Evolutionary conservation across 116 monocot species (phyloP), one percentile per base, ranked within the genome.

Genomic region (Phalaenopsis hybrid): DNA sequence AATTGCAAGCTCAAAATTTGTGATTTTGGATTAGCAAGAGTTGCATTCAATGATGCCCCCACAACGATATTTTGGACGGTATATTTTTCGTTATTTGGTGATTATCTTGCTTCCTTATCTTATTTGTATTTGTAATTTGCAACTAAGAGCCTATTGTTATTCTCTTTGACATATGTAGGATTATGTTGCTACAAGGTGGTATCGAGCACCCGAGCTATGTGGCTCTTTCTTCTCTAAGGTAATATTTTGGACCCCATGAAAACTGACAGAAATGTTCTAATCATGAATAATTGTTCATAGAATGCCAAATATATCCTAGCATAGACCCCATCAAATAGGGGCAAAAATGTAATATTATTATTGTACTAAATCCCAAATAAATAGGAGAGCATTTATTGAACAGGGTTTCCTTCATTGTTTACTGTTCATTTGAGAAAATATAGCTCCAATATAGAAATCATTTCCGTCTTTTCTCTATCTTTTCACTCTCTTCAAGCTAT

Each of bases 161-260:
- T 65, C 5, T 23, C 9, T 13, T 44, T 85, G n/a, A 63, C 31
- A 75, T 51, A 46, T 74, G 21, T 82, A 88, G 88, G 88, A 88
- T 80, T 88, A 88, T 88, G 88, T 88, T 82, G 88, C 88, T 13
- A 88, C 88, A 5, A 88, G 88, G 78, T 88, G 88, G 88, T 88
- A 88, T 82, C 75, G 88, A 61, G 88, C 88, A 37, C 88, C 88
- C 43, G 88, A 88, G 79, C 70, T 88, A 21, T 88, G 88, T 75
- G 88, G 88, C 41, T 88, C 88, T 61, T 88, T 88, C 79, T 88
- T 78, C 25, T 88, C 88, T 11, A 88, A 85, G 88, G 88, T 88
- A 84, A 63, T 33, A 41, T 45, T 33, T 72, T 33, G 12, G 33
- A 6, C 23, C 28, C 28, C 16, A 18, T 12, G 48, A 68, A 3